Conservation (phyloP, 192 early-diverging fungal species). For the Phlyctochytrium bullatum region DNA sequence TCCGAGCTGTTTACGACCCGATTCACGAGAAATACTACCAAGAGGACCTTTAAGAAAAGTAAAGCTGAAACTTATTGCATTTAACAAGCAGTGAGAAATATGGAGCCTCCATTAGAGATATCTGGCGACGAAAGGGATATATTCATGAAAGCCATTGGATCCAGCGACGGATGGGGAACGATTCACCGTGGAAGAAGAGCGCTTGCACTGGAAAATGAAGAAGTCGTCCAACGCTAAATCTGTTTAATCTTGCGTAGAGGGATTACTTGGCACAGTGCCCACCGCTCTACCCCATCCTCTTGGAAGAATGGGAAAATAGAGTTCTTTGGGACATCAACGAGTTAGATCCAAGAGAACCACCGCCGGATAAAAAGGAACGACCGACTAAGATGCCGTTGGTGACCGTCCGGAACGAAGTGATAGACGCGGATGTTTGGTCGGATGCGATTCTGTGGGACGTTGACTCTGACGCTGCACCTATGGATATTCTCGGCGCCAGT, state of each 20-base stretch:
- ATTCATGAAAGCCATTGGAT: no score
- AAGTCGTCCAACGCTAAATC: no score
- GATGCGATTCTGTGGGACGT: slow-evolving; percentile 80
- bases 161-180: no score
- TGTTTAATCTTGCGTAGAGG: no score
- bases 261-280: no score
- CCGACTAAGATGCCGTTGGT: slow-evolving; percentile 1
- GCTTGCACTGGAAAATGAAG: no score
- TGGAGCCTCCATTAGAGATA: slow-evolving; percentile 7
- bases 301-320: slow-evolving; percentile 81
- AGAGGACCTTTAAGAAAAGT: slow-evolving; percentile 13
- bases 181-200: no score
- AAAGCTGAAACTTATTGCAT: no score
- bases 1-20: slow-evolving; percentile 31
- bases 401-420: slow-evolving; percentile 48
- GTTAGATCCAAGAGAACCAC: not conserved
- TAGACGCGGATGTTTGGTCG: slow-evolving; percentile 72
- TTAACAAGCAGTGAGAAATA: slow-evolving; percentile 12
- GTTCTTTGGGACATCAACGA: slow-evolving; percentile 70
- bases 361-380: not conserved
- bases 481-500: slow-evolving; percentile 48
- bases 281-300: slow-evolving; percentile 59
- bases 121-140: no score
- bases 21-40: slow-evolving; percentile 2
- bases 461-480: slow-evolving; percentile 46